These are phyloP conservation scores for Neoboletus subvelutipes DNA, from an alignment of 768 basidiomycete species.

Conservation along the genomic window DNA sequence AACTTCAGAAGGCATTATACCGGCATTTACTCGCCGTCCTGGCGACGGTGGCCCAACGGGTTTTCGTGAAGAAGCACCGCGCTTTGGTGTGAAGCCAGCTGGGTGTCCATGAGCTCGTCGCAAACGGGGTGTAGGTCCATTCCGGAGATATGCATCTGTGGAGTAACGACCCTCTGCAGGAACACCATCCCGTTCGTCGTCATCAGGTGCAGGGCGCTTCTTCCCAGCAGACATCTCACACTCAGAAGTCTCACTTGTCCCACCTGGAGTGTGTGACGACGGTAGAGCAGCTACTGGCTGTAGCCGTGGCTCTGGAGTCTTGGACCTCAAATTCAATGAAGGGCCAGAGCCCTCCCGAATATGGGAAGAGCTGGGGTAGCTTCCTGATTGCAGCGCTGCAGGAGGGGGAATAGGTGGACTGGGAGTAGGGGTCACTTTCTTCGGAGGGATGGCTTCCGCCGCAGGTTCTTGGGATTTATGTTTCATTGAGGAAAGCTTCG, in stretches of 20 bases:
- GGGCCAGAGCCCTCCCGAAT: slow-evolving; percentile 41
- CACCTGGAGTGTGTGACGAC: slow-evolving; percentile 50
- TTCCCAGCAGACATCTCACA: slow-evolving; percentile 49
- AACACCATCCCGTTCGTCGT: slow-evolving; percentile 61
- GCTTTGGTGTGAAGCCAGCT: slow-evolving; percentile 72
- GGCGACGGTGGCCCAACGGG: slow-evolving; percentile 43
- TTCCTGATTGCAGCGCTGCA: background rate
- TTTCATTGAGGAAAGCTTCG: slow-evolving; percentile 59
- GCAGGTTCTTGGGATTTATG: slow-evolving; percentile 30
- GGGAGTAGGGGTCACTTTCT: slow-evolving; percentile 5
- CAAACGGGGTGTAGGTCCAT: slow-evolving; percentile 56
- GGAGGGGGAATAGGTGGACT: slow-evolving; percentile 18
- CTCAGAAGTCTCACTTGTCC: slow-evolving; percentile 29
- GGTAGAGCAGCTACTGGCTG: slow-evolving; percentile 17
- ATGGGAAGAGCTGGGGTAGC: slow-evolving; percentile 8
- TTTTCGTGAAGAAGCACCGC: slow-evolving; percentile 45
- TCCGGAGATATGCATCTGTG: slow-evolving; percentile 35
- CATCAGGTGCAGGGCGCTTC: slow-evolving; percentile 76
- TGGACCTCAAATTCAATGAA: slow-evolving; percentile 43
- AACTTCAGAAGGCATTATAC: slow-evolving; percentile 34
- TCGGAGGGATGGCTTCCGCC: slow-evolving; percentile 10
- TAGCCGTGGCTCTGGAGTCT: slow-evolving; percentile 50
- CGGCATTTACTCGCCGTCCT: slow-evolving; percentile 42
- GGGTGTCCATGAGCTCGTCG: slow-evolving; percentile 58
- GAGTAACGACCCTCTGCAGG: slow-evolving; percentile 66